Evolutionary conservation across 139 green algal species (phyloP).

Genomic region (Closterium sp.): DNA sequence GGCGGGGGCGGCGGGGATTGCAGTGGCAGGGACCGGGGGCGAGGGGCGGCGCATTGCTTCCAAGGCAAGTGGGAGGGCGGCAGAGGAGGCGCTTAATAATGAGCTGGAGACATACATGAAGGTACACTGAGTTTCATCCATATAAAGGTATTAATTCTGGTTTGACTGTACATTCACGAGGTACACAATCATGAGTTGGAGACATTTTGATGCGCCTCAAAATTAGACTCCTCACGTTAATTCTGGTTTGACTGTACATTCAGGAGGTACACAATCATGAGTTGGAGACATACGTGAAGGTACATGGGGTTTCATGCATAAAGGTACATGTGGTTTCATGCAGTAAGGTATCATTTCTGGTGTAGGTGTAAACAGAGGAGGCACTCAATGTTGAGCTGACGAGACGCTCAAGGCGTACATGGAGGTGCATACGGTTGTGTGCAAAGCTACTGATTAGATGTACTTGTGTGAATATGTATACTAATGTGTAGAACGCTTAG

Average conservation of each 20-base stretch:
- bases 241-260: background rate
- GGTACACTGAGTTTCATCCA: background rate
- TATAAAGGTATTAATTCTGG: background rate
- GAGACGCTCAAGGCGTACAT: slow-evolving; percentile 18
- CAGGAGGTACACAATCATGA: background rate
- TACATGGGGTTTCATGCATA: background rate
- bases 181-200: slow-evolving; percentile 10
- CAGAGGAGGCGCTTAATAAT: slow-evolving; percentile 22
- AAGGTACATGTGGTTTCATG: too few relatives aligned
- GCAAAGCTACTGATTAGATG: too few relatives aligned
- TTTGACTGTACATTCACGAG: background rate
- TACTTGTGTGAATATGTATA: too few relatives aligned
- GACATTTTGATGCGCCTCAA: too few relatives aligned
- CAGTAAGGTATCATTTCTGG: background rate
- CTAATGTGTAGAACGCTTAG: too few relatives aligned
- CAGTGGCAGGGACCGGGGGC: background rate
- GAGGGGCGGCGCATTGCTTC: slow-evolving; percentile 21
- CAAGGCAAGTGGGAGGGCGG: slow-evolving; percentile 3
- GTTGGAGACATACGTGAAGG: slow-evolving; percentile 22
- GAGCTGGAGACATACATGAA: slow-evolving; percentile 34
- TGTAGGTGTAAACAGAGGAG: background rate
- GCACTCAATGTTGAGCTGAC: slow-evolving; percentile 10
- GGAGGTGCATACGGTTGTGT: slow-evolving; percentile 10
- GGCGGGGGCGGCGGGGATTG: slow-evolving; percentile 5
- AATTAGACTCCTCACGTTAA: too few relatives aligned